Evolutionary conservation across 768 basidiomycete species (phyloP).

Genomic region (Tubosaeta sp.): DNA sequence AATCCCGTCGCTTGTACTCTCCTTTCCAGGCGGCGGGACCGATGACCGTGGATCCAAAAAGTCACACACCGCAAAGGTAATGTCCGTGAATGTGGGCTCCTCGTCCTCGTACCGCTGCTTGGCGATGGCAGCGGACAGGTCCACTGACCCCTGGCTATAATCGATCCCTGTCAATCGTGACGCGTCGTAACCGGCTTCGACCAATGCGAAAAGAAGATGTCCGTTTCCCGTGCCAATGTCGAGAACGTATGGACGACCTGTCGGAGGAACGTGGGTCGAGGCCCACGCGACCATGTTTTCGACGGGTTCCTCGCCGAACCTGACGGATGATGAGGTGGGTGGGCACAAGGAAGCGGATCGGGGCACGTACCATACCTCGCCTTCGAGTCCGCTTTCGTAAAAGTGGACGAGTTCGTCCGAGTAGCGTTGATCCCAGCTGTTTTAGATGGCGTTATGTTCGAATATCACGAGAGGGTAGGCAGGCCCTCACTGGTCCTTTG

Average conservation of each 20-base stretch:
- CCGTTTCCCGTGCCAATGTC: conserved; percentile 85
- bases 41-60: conserved; percentile 57
- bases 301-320: conserved; percentile 77
- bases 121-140: conserved; percentile 58
- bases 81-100: conserved; percentile 2
- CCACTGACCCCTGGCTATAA: conserved; percentile 70
- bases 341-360: background rate
- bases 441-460: background rate
- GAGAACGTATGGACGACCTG: conserved; percentile 48
- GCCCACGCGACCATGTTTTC: conserved; percentile 81
- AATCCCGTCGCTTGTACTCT: conserved; percentile 6
- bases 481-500: conserved; percentile 67
- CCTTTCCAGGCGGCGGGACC: conserved; percentile 11
- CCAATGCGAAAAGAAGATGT: conserved; percentile 64
- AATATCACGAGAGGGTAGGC: background rate
- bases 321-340: conserved; percentile 23
- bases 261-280: conserved; percentile 47
- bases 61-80: conserved; percentile 59
- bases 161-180: conserved; percentile 61
- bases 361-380: conserved; percentile 69
- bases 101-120: conserved; percentile 29
- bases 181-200: conserved; percentile 59
- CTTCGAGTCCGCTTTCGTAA: conserved; percentile 75
- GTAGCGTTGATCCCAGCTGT: conserved; percentile 79
- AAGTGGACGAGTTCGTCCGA: conserved; percentile 68